A percentile compares a stretch with the other conserved stretches of the same genome.
phyloP scores from a whole-genome alignment of 2,329 filamentous ascomycete genomes.

The Pseudogymnoascus destructans region DNA sequence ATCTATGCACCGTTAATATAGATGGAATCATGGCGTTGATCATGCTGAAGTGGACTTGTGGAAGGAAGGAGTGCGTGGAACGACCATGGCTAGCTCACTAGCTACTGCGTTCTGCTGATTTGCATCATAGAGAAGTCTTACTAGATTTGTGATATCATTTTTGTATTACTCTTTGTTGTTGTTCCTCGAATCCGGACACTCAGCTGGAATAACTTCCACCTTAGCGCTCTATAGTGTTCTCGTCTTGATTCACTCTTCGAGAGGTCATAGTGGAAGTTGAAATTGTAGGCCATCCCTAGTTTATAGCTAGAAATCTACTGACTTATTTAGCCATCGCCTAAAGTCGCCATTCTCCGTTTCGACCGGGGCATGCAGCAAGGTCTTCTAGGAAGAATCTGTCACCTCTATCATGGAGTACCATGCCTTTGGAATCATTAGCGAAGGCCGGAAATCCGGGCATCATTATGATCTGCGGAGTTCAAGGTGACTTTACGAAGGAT shows the following conservation, averaged over 20 bases:
- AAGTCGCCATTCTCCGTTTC: constrained; percentile 30
- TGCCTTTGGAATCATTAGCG: constrained; percentile 32
- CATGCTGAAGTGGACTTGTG: neutral
- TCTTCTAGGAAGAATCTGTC: constrained; percentile 30
- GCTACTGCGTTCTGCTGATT: neutral
- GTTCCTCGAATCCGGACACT: neutral
- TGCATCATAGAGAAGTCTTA: neutral
- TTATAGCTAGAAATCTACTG: constrained; percentile 12
- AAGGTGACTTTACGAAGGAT: constrained; percentile 31
- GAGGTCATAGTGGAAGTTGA: constrained; percentile 30
- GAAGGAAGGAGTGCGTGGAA: neutral
- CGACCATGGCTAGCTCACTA: neutral
- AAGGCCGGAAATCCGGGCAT: constrained; percentile 26
- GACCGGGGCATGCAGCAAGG: constrained; percentile 32
- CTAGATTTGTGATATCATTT: neutral
- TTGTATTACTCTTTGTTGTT: neutral
- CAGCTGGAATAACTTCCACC: neutral
- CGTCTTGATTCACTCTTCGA: constrained; percentile 31
- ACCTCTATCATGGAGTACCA: constrained; percentile 33
- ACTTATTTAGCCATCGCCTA: constrained; percentile 28
- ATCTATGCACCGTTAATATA: neutral
- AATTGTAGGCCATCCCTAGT: constrained; percentile 23
- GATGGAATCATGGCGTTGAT: neutral
- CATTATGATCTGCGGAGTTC: constrained; percentile 34
- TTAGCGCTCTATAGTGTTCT: constrained; percentile 23